These are phyloP conservation scores for Lactarius psammicola DNA, from an alignment of 768 basidiomycete genomes.

Conservation along the genomic window DNA sequence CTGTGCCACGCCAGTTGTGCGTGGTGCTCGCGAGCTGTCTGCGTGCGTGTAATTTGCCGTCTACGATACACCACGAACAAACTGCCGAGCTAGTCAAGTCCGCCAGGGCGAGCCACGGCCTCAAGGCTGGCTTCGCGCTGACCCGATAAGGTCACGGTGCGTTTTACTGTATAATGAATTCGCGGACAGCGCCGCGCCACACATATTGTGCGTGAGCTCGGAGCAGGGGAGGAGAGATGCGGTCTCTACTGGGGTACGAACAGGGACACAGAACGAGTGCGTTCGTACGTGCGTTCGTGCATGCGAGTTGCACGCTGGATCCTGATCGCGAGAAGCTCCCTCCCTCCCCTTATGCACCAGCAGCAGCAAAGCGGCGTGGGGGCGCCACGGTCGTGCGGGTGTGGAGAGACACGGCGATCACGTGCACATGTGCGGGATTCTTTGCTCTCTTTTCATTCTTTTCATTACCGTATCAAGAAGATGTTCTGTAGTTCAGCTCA, in stretches of 20 bases:
- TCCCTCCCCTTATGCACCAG: too few species aligned
- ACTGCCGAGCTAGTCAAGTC: too few species aligned
- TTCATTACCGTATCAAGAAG: too few species aligned
- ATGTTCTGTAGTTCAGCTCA: not conserved
- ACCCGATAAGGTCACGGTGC: not conserved
- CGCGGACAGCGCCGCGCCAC: conserved; percentile 20
- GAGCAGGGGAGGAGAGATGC: not conserved
- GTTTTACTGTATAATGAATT: not conserved
- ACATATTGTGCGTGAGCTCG: not conserved
- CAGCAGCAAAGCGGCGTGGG: not conserved
- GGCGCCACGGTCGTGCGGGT: too few species aligned
- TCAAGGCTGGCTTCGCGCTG: not conserved
- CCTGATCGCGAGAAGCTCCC: not conserved
- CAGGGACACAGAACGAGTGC: not conserved
- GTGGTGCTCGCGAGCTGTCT: not conserved
- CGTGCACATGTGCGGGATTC: not conserved
- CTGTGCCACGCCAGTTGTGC: not conserved
- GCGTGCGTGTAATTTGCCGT: not conserved
- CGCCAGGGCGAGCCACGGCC: not conserved
- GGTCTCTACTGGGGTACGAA: not conserved
- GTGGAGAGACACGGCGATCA: not conserved
- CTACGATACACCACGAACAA: not conserved
- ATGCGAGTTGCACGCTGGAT: too few species aligned
- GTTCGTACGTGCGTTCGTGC: not conserved
- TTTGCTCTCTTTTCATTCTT: not conserved